Conservation (phyloP, 208 protist species). For the Leishmania martiniquensis region DNA sequence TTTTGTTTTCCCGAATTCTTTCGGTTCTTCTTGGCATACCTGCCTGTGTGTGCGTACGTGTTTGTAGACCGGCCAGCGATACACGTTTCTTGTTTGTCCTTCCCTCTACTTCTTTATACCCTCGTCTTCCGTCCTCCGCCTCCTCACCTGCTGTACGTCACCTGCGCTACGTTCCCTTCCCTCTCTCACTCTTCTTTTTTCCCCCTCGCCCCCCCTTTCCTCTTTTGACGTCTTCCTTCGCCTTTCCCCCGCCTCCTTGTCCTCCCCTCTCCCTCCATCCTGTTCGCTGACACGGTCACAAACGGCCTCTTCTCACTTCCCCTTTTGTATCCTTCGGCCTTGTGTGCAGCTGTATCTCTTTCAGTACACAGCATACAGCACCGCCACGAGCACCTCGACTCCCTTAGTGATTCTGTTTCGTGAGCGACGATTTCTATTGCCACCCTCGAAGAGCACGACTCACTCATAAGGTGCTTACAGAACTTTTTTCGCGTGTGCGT, state of each 20-base stretch:
- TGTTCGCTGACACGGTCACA: too few relatives aligned
- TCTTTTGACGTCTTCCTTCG: too few relatives aligned
- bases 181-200: not conserved
- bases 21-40: not conserved
- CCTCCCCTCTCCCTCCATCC: too few relatives aligned
- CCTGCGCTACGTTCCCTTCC: not conserved
- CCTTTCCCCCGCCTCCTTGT: too few relatives aligned
- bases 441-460: not conserved
- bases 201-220: not conserved
- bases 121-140: not conserved
- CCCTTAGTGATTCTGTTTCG: not conserved
- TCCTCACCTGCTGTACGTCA: not conserved
- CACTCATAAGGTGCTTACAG: not conserved
- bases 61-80: not conserved
- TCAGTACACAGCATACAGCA: not conserved
- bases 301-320: too few relatives aligned
- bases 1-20: not conserved
- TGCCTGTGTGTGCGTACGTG: conserved; percentile 2
- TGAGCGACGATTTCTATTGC: not conserved
- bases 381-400: not conserved
- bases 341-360: not conserved
- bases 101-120: not conserved
- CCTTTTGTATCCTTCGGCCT: too few relatives aligned
- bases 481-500: too few relatives aligned
- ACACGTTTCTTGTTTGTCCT: not conserved